These are phyloP conservation scores for Phytophthora crassamura DNA, from an alignment of 352 stramenopile genomes.

Conservation along the genomic window DNA sequence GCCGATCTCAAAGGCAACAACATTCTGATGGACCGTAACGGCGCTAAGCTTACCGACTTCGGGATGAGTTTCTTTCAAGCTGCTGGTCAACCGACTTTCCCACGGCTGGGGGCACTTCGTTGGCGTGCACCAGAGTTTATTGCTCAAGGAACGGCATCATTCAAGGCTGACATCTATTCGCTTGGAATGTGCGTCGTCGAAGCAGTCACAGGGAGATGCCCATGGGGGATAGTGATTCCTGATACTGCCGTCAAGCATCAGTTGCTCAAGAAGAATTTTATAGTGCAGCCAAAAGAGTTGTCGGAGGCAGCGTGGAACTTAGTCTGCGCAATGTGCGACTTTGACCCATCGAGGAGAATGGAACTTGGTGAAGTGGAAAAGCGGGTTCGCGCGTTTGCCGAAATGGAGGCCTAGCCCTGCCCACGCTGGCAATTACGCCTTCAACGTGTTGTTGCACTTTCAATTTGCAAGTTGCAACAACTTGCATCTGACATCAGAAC, in stretches of 20 bases:
- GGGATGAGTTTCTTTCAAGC: conserved; percentile 11
- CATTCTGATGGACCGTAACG: conserved; percentile 8
- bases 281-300: neutral
- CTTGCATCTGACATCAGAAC: too few species aligned
- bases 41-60: conserved; percentile 16
- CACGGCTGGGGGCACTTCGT: conserved; percentile 6
- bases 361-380: conserved; percentile 10
- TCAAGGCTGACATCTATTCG: conserved; percentile 15
- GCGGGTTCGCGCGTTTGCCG: neutral
- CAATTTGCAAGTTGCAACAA: too few species aligned
- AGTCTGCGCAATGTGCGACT: conserved; percentile 14
- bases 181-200: too few species aligned
- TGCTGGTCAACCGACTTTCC: neutral
- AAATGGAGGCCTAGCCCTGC: neutral
- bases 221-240: neutral
- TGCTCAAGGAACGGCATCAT: neutral
- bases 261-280: conserved; percentile 2
- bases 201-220: neutral
- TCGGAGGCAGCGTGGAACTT: conserved; percentile 6
- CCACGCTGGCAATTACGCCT: too few species aligned
- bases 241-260: conserved; percentile 4
- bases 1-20: conserved; percentile 15
- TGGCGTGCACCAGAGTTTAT: conserved; percentile 15
- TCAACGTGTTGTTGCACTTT: too few species aligned
- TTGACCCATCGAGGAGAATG: conserved; percentile 2